phyloP scores from a whole-genome alignment of 805 yeast species.

The Candida sanyiensis region DNA sequence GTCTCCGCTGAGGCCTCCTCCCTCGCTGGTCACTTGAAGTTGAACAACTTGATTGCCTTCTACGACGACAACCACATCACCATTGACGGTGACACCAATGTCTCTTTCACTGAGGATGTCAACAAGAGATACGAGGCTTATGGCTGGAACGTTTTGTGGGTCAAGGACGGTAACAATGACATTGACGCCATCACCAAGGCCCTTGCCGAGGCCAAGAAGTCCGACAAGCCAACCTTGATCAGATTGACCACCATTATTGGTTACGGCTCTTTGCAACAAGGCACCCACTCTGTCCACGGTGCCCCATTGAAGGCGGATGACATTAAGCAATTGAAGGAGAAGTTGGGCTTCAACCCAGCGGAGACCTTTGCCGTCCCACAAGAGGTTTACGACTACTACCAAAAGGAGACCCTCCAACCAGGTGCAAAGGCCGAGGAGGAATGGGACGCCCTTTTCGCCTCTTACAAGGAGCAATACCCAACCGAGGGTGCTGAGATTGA shows the following conservation, averaged over 20 bases:
- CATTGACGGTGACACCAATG: constrained; percentile 87
- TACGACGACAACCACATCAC: constrained; percentile 97
- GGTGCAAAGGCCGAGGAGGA: constrained; percentile 66
- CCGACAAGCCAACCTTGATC: constrained; percentile 86
- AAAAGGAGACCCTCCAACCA: constrained; percentile 44
- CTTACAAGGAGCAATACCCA: constrained; percentile 67
- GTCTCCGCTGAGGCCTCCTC: constrained; percentile 91
- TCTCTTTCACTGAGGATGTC: constrained; percentile 93
- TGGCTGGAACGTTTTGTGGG: constrained; percentile 86
- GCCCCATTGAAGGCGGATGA: constrained; percentile 93
- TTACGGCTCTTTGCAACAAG: constrained; percentile 79
- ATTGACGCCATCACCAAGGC: constrained; percentile 65
- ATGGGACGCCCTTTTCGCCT: constrained; percentile 64
- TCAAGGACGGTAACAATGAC: constrained; percentile 78
- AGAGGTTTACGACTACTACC: constrained; percentile 73
- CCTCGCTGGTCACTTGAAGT: constrained; percentile 91
- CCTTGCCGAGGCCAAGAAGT: constrained; percentile 72
- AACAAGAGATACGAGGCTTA: constrained; percentile 78
- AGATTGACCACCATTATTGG: constrained; percentile 90
- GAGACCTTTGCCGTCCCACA: constrained; percentile 73
- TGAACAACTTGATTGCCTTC: constrained; percentile 88
- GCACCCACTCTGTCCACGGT: constrained; percentile 94
- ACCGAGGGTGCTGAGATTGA: constrained; percentile 69
- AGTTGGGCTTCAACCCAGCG: constrained; percentile 84
- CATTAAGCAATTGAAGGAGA: constrained; percentile 74